These are phyloP conservation scores for Zygnema cylindricum DNA, from an alignment of 139 green algal species.

Conservation along the genomic window DNA sequence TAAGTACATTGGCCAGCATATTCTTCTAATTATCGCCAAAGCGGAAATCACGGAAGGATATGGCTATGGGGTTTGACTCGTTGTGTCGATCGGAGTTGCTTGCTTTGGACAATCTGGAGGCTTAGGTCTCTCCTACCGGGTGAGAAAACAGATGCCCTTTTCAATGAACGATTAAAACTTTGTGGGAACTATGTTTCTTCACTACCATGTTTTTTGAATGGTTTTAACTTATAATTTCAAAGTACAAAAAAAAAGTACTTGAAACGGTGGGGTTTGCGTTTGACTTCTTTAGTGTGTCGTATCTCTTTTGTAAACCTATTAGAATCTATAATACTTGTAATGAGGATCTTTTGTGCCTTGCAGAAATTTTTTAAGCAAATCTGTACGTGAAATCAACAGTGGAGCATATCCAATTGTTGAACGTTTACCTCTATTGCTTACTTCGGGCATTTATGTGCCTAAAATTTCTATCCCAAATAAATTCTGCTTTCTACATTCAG, in stretches of 20 bases:
- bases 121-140: background rate
- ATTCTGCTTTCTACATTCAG: background rate
- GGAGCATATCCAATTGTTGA: too few species aligned
- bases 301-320: background rate
- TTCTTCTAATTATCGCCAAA: conserved; percentile 6
- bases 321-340: background rate
- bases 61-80: conserved; percentile 7
- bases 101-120: background rate
- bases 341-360: too few species aligned
- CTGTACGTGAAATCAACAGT: too few species aligned
- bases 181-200: background rate
- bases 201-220: background rate
- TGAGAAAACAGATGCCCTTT: too few species aligned
- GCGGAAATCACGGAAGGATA: background rate
- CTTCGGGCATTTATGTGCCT: background rate
- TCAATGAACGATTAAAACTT: too few species aligned
- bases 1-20: background rate
- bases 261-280: too few species aligned
- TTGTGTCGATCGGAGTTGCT: conserved; percentile 5
- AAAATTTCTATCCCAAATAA: background rate
- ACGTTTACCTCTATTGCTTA: background rate
- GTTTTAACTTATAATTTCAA: too few species aligned
- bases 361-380: background rate
- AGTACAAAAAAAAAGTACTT: too few species aligned
- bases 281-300: background rate